phyloP scores from a whole-genome alignment of 2,329 filamentous ascomycete species.

The Cryphonectria japonica region DNA sequence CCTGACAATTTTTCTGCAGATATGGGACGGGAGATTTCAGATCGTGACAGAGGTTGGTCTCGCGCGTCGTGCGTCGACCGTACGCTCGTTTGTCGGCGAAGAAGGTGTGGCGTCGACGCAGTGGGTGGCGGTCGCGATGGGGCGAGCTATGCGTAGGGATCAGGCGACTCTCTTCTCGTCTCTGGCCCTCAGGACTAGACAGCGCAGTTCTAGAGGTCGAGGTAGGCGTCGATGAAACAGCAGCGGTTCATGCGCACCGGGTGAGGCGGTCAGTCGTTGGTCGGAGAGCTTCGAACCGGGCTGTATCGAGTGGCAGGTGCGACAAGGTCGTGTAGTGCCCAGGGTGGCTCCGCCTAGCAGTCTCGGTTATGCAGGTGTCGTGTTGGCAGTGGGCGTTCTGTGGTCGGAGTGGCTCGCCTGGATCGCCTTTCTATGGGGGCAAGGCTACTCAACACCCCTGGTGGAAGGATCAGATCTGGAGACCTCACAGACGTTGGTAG shows the following conservation, averaged over 20 bases:
- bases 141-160: not conserved
- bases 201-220: not conserved
- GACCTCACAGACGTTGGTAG: not conserved
- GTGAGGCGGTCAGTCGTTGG: not conserved
- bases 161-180: not conserved
- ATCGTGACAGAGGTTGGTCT: not conserved
- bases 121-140: not conserved
- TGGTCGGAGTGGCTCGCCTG: not conserved
- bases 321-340: not conserved
- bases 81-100: not conserved
- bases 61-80: not conserved
- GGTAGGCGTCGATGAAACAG: slow-evolving; percentile 2
- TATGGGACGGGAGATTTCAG: not conserved
- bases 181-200: not conserved
- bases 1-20: not conserved
- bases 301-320: not conserved
- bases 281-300: not conserved
- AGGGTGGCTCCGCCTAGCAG: not conserved
- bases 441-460: slow-evolving; percentile 9
- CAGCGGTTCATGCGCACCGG: not conserved
- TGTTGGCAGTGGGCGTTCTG: not conserved
- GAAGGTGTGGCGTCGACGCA: not conserved
- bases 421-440: not conserved
- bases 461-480: slow-evolving; percentile 5
- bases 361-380: slow-evolving; percentile 4